Evolutionary conservation across 169 alveolate species (phyloP).

Genomic region (Plasmodium berghei): DNA sequence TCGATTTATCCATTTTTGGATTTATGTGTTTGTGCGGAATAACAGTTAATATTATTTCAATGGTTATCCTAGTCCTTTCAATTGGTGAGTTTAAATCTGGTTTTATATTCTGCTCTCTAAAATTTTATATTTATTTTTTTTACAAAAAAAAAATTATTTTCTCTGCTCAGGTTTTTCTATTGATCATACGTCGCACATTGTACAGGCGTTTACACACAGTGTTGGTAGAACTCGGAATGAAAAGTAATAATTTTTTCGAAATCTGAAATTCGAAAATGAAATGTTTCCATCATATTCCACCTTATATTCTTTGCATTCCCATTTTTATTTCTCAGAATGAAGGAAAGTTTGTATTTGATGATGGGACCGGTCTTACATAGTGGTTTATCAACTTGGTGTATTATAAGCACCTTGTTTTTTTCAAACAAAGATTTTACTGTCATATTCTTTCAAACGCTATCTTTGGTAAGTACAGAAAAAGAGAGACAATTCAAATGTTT

Average conservation of each 20-base stretch:
- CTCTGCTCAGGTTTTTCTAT: conserved; percentile 82
- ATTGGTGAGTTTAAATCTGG: conserved; percentile 78
- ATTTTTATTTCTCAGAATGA: conserved; percentile 70
- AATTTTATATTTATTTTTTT: not conserved
- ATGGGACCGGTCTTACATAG: conserved; percentile 89
- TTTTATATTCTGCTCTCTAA: not conserved
- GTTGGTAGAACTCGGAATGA: conserved; percentile 84
- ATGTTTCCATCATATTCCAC: not conserved
- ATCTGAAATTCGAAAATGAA: not conserved
- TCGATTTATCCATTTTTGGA: conserved; percentile 87
- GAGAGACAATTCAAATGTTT: no score
- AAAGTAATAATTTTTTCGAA: conserved; percentile 17
- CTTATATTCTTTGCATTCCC: not conserved
- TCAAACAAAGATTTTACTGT: conserved; percentile 83
- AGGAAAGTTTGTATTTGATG: conserved; percentile 87
- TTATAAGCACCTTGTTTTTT: conserved; percentile 84
- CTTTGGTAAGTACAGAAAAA: conserved; percentile 77
- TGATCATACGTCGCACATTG: conserved; percentile 89
- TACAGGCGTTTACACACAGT: conserved; percentile 88
- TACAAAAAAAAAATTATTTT: not conserved
- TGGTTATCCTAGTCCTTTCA: conserved; percentile 88
- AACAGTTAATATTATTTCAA: conserved; percentile 88
- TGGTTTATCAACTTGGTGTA: conserved; percentile 87
- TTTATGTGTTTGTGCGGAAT: conserved; percentile 88
- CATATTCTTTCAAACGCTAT: conserved; percentile 87